Base-by-base conservation (phyloP, 805 yeast genomes). In the Saccharomycopsis fodiens region DNA sequence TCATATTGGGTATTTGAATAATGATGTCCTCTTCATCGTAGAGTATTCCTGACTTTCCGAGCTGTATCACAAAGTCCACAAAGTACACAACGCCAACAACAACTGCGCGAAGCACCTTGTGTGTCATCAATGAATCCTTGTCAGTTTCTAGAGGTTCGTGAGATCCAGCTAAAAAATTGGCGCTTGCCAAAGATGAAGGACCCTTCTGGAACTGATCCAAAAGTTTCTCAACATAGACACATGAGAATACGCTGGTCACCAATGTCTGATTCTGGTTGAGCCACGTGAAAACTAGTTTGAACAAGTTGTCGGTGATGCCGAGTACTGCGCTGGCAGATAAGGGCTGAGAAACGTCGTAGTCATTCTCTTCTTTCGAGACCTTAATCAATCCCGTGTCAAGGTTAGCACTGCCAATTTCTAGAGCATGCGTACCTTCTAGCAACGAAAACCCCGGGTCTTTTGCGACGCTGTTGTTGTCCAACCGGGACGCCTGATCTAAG, bases 341-440 rank as follows among this genome's bases (percentile, higher is more conserved):
- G 7, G 32, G 27, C 8, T 23, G 38, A 5, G 35, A 22, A 20
- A 29, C 31, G 25, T 50, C 42, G 16, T 42, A 50, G 22, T 27
- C n/a, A 10, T 30, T 22, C 35, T 79, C 85, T 2, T 63, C 72
- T 1, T 55, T 52, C 0, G 68, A 52, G 46, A 77, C 60, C 23
- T 62, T 56, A n/a, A 85, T 70, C 44, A 84, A 55, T 1, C 91
- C 87, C 0, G 96, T 78, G 59, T 91, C 98, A 55, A 91, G 68
- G 51, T 74, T 76, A 8, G 70, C 67, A 58, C 86, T 86, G 46
- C 78, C 70, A 12, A 82, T 72, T 60, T 89, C 97, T 50, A 87
- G 65, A 0, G 97, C 95, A 53, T 89, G 80, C 1, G 96, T 85
- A 0, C 96, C 94, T 54, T 86, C 87, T 51, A 82, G 68, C 39